These are phyloP conservation scores for Heliocybe sulcata DNA, from an alignment of 1,284 basidiomycete species.

Conservation along the genomic window DNA sequence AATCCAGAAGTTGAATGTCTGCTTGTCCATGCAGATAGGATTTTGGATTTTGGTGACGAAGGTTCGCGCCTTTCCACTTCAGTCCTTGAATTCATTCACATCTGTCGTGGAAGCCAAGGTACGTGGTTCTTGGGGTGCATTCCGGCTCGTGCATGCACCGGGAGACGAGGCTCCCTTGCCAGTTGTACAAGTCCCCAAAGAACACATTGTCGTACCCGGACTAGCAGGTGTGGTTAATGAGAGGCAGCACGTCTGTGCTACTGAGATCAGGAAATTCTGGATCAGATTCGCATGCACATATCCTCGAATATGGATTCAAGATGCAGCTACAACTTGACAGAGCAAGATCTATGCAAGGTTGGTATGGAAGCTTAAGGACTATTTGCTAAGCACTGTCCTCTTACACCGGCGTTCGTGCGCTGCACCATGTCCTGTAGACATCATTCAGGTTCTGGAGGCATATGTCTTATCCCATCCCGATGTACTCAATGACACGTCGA, in stretches of 20 bases:
- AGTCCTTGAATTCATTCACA: conserved; percentile 5
- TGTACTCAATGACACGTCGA: conserved; percentile 39
- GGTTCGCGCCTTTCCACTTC: conserved; percentile 28
- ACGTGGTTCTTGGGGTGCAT: conserved; percentile 14
- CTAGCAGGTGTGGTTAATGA: conserved; percentile 42
- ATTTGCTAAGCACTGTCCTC: background rate
- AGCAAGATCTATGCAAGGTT: conserved; percentile 54
- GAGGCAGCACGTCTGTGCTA: background rate
- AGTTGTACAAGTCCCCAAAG: conserved; percentile 33
- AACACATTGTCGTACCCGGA: conserved; percentile 59
- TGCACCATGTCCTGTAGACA: conserved; percentile 32
- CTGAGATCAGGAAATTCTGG: background rate
- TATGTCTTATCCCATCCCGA: conserved; percentile 57
- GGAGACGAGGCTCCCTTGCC: conserved; percentile 14
- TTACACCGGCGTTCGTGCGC: background rate
- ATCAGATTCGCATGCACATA: conserved; percentile 76
- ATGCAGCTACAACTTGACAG: conserved; percentile 57
- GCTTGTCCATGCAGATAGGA: conserved; percentile 46
- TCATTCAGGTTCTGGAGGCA: conserved; percentile 52
- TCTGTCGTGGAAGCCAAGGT: conserved; percentile 20
- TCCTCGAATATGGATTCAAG: conserved; percentile 65
- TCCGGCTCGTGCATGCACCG: conserved; percentile 14
- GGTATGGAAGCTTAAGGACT: background rate
- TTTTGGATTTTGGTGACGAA: conserved; percentile 49
- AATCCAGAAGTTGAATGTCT: conserved; percentile 57